Base-by-base conservation (phyloP, 345 rosid species). In the Lumnitzera racemosa region DNA sequence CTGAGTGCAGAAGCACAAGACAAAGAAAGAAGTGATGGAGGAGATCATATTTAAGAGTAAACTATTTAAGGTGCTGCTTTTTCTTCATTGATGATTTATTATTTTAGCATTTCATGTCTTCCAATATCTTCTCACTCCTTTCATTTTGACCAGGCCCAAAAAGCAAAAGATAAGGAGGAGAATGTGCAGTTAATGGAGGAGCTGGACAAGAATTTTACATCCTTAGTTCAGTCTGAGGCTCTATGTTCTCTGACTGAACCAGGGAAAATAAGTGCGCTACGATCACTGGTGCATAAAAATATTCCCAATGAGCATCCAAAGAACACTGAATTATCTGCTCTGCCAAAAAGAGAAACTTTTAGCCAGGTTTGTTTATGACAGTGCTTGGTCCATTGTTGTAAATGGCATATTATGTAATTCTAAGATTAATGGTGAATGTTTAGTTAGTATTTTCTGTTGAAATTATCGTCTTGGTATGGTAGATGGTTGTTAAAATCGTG, bases 1-100 rank as follows among this genome's bases (percentile, higher is more conserved):
- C 24, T 49, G 36, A 49, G 59, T 70, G 70, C 90, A 92, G 97
- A 88, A 70, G 55, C 95, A 70, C 71, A 94, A 83, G 79, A 76
- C 78, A 60, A 94, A 94, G 78, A 94, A 88, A 68, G 95, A 94
- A 81, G 80, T 86, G 16, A 90, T 84, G 96, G 80, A 81, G 65
- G 96, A 94, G 83, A 78, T 94, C 67, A 94, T 90, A 64, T 73
- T 88, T 80, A 94, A 94, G 81, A 90, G 97, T 86, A 94, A 94
- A 71, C 77, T 70, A 84, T 92, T 82, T 79, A 94, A 79, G 99
- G 97, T 94, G 70, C 63, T 14, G 47, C 51, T 68, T 57, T n/a
- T 58, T 23, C 25, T 51, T 25, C 56, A 16, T 65, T 24, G 14
- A 6, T 49, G 52, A 53, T 11, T 9, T 53, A 31, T 41, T 56